A percentile compares a stretch with the other conserved stretches of the same genome.
phyloP scores from a whole-genome alignment of 2,329 filamentous ascomycete species.

The Alternaria brassicae region DNA sequence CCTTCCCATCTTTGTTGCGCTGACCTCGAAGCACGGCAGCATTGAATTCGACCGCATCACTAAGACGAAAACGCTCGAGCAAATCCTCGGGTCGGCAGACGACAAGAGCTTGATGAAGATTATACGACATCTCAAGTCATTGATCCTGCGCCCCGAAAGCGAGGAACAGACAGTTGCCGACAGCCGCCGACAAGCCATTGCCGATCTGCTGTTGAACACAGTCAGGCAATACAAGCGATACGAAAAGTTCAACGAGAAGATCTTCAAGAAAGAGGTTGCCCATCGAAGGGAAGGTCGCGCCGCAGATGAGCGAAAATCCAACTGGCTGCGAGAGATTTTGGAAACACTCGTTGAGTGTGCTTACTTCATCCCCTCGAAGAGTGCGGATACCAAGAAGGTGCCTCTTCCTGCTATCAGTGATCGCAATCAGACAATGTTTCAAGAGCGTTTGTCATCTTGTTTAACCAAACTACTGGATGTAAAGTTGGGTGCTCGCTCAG shows the following conservation, averaged over 20 bases:
- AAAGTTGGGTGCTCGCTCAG: conserved; percentile 28
- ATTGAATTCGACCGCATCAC: conserved; percentile 87
- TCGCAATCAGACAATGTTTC: conserved; percentile 59
- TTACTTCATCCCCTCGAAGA: conserved; percentile 56
- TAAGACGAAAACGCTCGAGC: conserved; percentile 83
- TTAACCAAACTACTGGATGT: conserved; percentile 58
- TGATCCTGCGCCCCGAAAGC: conserved; percentile 56
- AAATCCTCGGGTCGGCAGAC: conserved; percentile 68
- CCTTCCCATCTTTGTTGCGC: conserved; percentile 65
- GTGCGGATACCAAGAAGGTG: conserved; percentile 41
- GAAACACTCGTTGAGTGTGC: conserved; percentile 57
- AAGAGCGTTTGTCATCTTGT: conserved; percentile 63
- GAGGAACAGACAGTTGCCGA: conserved; percentile 56
- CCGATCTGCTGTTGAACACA: conserved; percentile 61
- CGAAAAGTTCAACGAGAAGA: conserved; percentile 25
- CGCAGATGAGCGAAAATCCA: conserved; percentile 18
- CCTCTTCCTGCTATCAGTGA: conserved; percentile 57
- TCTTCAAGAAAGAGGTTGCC: conserved; percentile 44
- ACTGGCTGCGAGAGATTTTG: conserved; percentile 55
- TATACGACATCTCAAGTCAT: conserved; percentile 59
- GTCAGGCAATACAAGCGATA: conserved; percentile 53
- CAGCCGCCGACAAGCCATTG: conserved; percentile 57
- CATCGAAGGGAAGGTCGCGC: conserved; percentile 7
- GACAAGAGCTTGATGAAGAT: conserved; percentile 58
- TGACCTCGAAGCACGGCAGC: conserved; percentile 74